Evolutionary conservation across 2,329 filamentous ascomycete species (phyloP).

Genomic region (Annulohypoxylon truncatum): DNA sequence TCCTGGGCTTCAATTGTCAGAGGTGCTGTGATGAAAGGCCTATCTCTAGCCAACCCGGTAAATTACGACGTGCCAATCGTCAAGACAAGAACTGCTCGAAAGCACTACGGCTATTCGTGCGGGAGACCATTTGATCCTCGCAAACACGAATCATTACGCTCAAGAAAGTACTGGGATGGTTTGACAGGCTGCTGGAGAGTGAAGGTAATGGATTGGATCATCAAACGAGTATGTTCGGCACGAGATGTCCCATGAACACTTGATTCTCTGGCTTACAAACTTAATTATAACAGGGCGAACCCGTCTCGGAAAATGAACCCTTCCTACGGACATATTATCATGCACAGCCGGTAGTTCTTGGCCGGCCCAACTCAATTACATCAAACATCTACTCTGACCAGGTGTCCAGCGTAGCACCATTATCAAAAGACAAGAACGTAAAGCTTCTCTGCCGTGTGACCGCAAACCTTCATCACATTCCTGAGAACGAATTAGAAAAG

Average conservation of each 20-base stretch:
- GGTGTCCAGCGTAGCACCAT: constrained; percentile 46
- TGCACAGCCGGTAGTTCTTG: constrained; percentile 50
- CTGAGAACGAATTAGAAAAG: constrained; percentile 51
- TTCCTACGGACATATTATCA: constrained; percentile 51
- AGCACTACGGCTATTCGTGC: constrained; percentile 56
- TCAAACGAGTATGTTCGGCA: constrained; percentile 48
- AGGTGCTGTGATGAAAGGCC: constrained; percentile 62
- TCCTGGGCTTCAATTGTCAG: constrained; percentile 64
- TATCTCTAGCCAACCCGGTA: constrained; percentile 53
- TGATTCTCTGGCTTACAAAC: not conserved
- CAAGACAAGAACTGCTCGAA: constrained; percentile 56
- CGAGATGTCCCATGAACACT: no score
- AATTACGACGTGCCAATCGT: constrained; percentile 53
- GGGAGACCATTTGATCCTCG: constrained; percentile 12
- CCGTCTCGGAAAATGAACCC: constrained; percentile 55
- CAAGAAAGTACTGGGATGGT: constrained; percentile 26
- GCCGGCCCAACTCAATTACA: constrained; percentile 51
- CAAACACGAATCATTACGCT: constrained; percentile 17
- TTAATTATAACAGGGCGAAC: constrained; percentile 48
- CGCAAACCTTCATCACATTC: constrained; percentile 57
- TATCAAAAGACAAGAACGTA: constrained; percentile 53
- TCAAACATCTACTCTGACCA: constrained; percentile 54
- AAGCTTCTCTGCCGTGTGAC: constrained; percentile 53
- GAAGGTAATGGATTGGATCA: constrained; percentile 58
- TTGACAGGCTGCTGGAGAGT: constrained; percentile 32